phyloP scores from a whole-genome alignment of 2,329 filamentous ascomycete genomes.

The Blumeriella jaapii region DNA sequence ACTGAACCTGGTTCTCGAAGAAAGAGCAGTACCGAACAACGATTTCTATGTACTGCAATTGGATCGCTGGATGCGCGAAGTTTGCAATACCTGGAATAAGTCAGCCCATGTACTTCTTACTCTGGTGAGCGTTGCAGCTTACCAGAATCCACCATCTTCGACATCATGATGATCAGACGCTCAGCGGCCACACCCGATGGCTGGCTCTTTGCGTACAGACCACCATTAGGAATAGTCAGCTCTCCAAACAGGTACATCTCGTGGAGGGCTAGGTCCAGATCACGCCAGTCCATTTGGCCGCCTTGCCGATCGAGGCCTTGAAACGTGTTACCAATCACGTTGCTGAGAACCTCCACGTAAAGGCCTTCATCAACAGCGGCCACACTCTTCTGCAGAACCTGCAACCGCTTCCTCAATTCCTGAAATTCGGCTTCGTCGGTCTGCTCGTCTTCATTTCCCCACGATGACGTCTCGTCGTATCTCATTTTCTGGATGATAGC shows the following conservation, averaged over 20 bases:
- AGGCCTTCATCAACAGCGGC: constrained; percentile 79
- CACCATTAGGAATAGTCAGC: constrained; percentile 77
- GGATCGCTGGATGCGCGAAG: constrained; percentile 81
- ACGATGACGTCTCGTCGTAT: constrained; percentile 87
- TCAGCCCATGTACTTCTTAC: constrained; percentile 17
- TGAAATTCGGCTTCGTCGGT: constrained; percentile 97
- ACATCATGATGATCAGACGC: constrained; percentile 83
- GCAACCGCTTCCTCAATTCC: constrained; percentile 79
- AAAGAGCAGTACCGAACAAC: constrained; percentile 89
- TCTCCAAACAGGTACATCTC: constrained; percentile 97
- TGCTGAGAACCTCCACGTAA: constrained; percentile 80
- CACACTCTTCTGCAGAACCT: constrained; percentile 85
- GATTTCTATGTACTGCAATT: constrained; percentile 97
- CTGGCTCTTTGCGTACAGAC: constrained; percentile 74
- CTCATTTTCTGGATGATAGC: constrained; percentile 94
- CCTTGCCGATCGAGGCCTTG: constrained; percentile 64
- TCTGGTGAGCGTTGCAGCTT: constrained; percentile 16
- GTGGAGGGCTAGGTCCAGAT: constrained; percentile 84
- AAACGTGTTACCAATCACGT: constrained; percentile 80
- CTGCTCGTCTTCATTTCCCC: constrained; percentile 89
- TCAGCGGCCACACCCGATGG: constrained; percentile 71
- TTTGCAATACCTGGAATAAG: constrained; percentile 58
- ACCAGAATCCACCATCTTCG: constrained; percentile 89
- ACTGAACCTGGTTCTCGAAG: constrained; percentile 72
- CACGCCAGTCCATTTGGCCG: constrained; percentile 78